Evolutionary conservation across 2,329 filamentous ascomycete species (phyloP).

Genomic region (Hysterium pulicare): DNA sequence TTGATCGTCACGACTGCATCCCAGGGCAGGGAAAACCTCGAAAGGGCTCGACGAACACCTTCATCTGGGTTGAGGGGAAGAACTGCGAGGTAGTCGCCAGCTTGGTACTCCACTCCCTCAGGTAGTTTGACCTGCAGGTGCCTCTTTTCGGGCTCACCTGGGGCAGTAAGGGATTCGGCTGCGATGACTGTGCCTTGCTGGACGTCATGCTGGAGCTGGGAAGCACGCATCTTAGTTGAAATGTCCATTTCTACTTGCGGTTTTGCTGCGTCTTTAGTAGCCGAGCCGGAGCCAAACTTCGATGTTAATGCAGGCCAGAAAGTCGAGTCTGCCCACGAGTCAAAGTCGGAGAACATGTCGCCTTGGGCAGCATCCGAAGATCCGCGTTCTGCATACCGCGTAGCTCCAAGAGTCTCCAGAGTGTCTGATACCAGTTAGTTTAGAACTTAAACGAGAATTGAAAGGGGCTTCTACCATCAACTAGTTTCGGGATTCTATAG

Average conservation of each 20-base stretch:
- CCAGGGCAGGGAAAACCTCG: slow-evolving; percentile 14
- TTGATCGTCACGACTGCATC: slow-evolving; percentile 12
- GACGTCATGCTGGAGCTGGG: slow-evolving; percentile 19
- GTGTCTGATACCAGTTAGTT: no score
- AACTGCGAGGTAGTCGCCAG: slow-evolving; percentile 71
- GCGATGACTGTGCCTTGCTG: slow-evolving; percentile 13
- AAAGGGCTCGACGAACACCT: slow-evolving; percentile 14
- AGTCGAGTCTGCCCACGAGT: slow-evolving; percentile 23
- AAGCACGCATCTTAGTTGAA: slow-evolving; percentile 12
- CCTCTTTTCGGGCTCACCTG: slow-evolving; percentile 13
- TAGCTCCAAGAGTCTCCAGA: slow-evolving; percentile 18
- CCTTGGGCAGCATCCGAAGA: slow-evolving; percentile 22
- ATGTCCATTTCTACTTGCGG: slow-evolving; percentile 9
- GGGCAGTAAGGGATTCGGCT: slow-evolving; percentile 11
- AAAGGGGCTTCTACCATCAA: no score
- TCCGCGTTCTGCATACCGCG: slow-evolving; percentile 15
- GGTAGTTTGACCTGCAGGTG: slow-evolving; percentile 30
- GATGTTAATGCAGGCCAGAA: slow-evolving; percentile 20
- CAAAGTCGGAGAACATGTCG: slow-evolving; percentile 29
- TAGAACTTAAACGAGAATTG: no score
- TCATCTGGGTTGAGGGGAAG: slow-evolving; percentile 58
- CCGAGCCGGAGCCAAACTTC: slow-evolving; percentile 5
- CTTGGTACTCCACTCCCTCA: slow-evolving; percentile 54
- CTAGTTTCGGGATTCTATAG: slow-evolving; percentile 31
- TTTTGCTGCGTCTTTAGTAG: neutral